Evolutionary conservation across 148 eudicot species (phyloP).

Genomic region (Chenopodium quinoa): DNA sequence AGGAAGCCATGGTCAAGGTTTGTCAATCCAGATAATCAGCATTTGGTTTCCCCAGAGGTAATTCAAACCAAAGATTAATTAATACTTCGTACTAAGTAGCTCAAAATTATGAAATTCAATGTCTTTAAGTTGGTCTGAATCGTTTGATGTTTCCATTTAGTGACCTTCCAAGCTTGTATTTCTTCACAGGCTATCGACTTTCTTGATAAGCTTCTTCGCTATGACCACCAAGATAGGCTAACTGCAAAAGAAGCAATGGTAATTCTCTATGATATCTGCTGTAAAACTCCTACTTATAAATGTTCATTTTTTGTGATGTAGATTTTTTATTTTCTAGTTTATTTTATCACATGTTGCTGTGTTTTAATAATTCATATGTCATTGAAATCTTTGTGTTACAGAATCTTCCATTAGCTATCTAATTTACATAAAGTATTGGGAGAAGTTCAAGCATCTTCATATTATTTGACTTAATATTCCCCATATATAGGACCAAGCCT

Average conservation of each 20-base stretch:
- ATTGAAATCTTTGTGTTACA: background rate
- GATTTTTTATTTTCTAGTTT: background rate
- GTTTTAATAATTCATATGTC: background rate
- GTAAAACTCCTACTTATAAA: background rate
- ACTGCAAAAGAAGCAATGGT: constrained; percentile 99
- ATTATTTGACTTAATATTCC: too few relatives aligned
- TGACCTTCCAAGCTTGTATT: constrained; percentile 6
- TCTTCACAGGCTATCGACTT: constrained; percentile 80
- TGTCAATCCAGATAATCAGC: constrained; percentile 87
- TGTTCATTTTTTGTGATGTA: background rate
- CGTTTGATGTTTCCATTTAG: background rate
- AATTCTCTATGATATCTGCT: constrained; percentile 4
- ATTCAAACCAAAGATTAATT: background rate
- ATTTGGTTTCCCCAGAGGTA: constrained; percentile 94
- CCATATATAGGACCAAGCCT: background rate
- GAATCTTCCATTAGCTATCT: background rate
- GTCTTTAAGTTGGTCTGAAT: background rate
- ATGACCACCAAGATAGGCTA: constrained; percentile 96
- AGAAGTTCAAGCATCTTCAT: background rate
- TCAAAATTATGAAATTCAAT: background rate
- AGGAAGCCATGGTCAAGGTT: constrained; percentile 98
- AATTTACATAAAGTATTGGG: background rate
- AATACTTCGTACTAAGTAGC: too few relatives aligned
- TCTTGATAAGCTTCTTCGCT: constrained; percentile 93
- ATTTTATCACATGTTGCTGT: background rate